Conservation (phyloP, 2,329 filamentous ascomycete genomes). For the Xylaria sp. region DNA sequence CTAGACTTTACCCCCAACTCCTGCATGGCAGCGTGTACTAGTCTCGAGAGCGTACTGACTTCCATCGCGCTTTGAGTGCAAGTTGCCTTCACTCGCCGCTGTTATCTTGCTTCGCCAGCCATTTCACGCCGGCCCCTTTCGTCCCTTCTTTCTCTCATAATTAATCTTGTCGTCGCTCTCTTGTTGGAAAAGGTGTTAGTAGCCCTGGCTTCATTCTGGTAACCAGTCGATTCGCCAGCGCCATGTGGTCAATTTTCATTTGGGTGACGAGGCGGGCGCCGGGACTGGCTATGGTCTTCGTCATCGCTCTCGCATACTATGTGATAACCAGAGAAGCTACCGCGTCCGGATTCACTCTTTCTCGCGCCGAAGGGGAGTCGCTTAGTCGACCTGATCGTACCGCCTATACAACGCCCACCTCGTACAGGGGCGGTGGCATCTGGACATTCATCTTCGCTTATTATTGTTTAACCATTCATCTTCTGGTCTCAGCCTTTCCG, state of each 20-base stretch:
- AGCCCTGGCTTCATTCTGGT: conserved; percentile 29
- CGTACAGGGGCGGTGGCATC: conserved; percentile 50
- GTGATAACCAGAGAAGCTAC: conserved; percentile 58
- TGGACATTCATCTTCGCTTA: conserved; percentile 64
- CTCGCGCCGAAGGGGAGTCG: conserved; percentile 47
- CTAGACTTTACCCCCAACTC: conserved; percentile 20
- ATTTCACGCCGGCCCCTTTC: conserved; percentile 28
- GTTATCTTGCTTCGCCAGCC: conserved; percentile 34
- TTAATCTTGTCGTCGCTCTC: conserved; percentile 26
- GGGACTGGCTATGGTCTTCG: conserved; percentile 58
- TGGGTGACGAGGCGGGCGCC: conserved; percentile 62
- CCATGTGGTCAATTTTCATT: conserved; percentile 58
- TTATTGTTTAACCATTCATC: conserved; percentile 69
- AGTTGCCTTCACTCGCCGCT: conserved; percentile 23
- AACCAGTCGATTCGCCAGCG: conserved; percentile 33
- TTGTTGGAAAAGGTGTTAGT: conserved; percentile 25
- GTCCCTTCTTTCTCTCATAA: conserved; percentile 27
- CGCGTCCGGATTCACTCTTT: conserved; percentile 50
- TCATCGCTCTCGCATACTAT: conserved; percentile 58
- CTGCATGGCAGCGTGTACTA: conserved; percentile 30
- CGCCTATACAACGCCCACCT: conserved; percentile 38
- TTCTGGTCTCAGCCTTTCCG: conserved; percentile 67
- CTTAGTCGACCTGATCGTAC: conserved; percentile 43
- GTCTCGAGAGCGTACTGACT: conserved; percentile 27
- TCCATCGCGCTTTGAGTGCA: conserved; percentile 31